Percentiles rank a stretch among this genome's conserved stretches.
These are phyloP conservation scores for Ascomycota sp. DNA, from an alignment of 2,329 filamentous ascomycete species.

Conservation along the genomic window DNA sequence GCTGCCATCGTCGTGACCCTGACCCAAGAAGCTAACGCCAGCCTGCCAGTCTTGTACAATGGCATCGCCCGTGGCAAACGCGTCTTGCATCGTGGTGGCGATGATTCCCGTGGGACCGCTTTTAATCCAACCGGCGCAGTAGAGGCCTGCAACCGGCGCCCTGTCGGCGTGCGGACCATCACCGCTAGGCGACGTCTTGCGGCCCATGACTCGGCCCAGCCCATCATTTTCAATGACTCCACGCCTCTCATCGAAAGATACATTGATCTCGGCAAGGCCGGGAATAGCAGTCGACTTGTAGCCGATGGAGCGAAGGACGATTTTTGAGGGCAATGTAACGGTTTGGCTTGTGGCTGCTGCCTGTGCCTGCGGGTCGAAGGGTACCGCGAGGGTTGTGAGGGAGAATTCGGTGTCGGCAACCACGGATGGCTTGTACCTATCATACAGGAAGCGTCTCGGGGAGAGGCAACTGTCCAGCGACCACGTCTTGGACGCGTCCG, in stretches of 20 bases:
- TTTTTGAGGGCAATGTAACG: slow-evolving; percentile 36
- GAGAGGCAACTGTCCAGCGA: slow-evolving; percentile 71
- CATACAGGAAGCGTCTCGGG: slow-evolving; percentile 45
- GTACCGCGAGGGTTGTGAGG: slow-evolving; percentile 33
- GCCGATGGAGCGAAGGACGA: slow-evolving; percentile 86
- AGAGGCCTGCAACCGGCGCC: slow-evolving; percentile 45
- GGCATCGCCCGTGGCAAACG: slow-evolving; percentile 71
- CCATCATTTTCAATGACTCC: slow-evolving; percentile 74
- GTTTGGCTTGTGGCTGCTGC: slow-evolving; percentile 27
- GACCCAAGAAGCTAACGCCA: slow-evolving; percentile 18
- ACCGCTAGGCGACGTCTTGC: slow-evolving; percentile 7
- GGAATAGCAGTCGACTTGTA: slow-evolving; percentile 67
- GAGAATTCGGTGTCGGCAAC: slow-evolving; percentile 52
- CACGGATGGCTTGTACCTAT: slow-evolving; percentile 18
- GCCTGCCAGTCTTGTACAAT: slow-evolving; percentile 58
- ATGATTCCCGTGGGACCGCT: slow-evolving; percentile 88
- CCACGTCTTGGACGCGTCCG: slow-evolving; percentile 47
- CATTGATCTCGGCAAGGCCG: slow-evolving; percentile 51
- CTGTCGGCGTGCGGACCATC: slow-evolving; percentile 11
- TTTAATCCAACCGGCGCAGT: slow-evolving; percentile 95
- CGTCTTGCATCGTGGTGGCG: slow-evolving; percentile 86
- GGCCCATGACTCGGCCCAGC: slow-evolving; percentile 44
- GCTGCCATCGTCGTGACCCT: slow-evolving; percentile 1
- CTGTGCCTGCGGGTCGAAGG: slow-evolving; percentile 29
- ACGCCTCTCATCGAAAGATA: slow-evolving; percentile 54